A percentile compares a stretch with the other conserved stretches of the same genome.
Conservation (phyloP, 139 green algal genomes). For the Tetradesmus lagerheimii region DNA sequence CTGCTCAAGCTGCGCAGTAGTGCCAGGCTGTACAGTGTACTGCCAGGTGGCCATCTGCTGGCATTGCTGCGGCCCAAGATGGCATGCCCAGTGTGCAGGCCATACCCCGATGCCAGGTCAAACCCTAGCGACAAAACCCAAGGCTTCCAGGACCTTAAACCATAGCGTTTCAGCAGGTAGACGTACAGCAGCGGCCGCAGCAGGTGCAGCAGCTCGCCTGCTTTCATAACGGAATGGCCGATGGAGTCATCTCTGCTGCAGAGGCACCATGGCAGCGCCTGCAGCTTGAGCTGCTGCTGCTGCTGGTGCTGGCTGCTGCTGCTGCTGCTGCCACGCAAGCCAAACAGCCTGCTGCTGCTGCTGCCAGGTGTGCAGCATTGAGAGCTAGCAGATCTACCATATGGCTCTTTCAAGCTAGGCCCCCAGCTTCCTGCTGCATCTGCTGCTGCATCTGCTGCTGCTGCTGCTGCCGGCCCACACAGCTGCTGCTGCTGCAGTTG, state of each 20-base stretch:
- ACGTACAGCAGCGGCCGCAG: slow-evolving; percentile 82
- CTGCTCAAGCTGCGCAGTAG: slow-evolving; percentile 37
- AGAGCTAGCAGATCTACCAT: neutral
- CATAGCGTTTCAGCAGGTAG: slow-evolving; percentile 65
- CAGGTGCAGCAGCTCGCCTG: slow-evolving; percentile 79
- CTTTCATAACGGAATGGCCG: slow-evolving; percentile 61
- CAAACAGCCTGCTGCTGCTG: slow-evolving; percentile 31
- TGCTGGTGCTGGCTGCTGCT: neutral
- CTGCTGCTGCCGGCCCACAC: neutral
- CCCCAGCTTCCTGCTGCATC: slow-evolving; percentile 11
- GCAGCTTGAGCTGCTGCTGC: neutral
- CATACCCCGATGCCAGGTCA: slow-evolving; percentile 58
- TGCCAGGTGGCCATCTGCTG: neutral
- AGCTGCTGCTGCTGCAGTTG: slow-evolving; percentile 15
- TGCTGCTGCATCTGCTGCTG: slow-evolving; percentile 7
- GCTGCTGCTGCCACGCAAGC: neutral
- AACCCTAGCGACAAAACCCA: slow-evolving; percentile 68
- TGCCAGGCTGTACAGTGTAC: slow-evolving; percentile 46
- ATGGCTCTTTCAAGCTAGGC: neutral
- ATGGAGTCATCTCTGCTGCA: slow-evolving; percentile 38
- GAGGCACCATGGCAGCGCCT: slow-evolving; percentile 22
- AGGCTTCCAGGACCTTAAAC: slow-evolving; percentile 67
- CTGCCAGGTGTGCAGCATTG: slow-evolving; percentile 5
- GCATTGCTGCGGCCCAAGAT: slow-evolving; percentile 41
- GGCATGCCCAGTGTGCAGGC: slow-evolving; percentile 33